Percentiles rank a stretch among this genome's conserved stretches.
These are phyloP conservation scores for Cyclocybe aegerita DNA, from an alignment of 768 basidiomycete genomes.

Conservation along the genomic window DNA sequence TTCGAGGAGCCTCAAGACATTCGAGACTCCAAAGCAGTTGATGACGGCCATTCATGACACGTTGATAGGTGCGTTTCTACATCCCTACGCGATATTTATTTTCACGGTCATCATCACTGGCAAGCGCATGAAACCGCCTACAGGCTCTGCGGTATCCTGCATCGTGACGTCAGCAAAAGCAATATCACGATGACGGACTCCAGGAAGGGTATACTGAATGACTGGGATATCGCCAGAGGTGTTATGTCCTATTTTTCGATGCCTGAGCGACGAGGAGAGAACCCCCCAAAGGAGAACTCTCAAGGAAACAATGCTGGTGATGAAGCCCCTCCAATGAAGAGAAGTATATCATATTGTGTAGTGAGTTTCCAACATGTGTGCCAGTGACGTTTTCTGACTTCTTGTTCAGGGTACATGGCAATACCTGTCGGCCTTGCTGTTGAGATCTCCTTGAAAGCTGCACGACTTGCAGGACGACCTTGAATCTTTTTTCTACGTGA, in stretches of 20 bases:
- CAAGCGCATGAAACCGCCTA: constrained; percentile 20
- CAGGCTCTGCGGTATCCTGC: constrained; percentile 10
- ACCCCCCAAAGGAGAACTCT: no score
- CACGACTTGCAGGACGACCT: constrained; percentile 26
- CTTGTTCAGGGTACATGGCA: constrained; percentile 28
- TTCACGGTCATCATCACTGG: no score
- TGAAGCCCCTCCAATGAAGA: neutral
- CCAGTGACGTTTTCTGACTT: neutral
- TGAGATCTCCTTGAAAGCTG: constrained; percentile 10
- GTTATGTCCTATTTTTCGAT: neutral
- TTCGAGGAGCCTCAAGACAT: no score
- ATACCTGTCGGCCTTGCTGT: constrained; percentile 24
- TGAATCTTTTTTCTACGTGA: constrained; percentile 23
- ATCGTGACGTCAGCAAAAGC: constrained; percentile 22
- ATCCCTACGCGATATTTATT: no score
- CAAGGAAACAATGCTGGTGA: no score
- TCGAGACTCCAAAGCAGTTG: no score
- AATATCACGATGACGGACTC: constrained; percentile 18
- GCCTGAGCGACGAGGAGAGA: no score
- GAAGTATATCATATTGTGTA: constrained; percentile 3
- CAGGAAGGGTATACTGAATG: constrained; percentile 15
- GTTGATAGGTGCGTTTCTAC: no score
- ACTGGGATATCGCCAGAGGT: constrained; percentile 18
- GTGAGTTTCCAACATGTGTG: constrained; percentile 2
- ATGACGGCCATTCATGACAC: no score